Conservation (phyloP, 331 rosid species). For the Phaseolus coccineus region DNA sequence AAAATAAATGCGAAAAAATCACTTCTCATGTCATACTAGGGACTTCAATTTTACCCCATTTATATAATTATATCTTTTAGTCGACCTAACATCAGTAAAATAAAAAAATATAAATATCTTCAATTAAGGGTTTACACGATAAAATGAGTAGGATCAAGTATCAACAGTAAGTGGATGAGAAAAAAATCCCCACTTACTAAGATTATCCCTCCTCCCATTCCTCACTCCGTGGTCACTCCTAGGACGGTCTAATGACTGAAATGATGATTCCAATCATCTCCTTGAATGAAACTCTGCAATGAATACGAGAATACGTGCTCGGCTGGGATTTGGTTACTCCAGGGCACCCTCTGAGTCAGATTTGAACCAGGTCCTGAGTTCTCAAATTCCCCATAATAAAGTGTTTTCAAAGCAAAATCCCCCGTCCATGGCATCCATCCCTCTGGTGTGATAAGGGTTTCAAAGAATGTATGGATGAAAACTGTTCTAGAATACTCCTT, state of each 20-base stretch:
- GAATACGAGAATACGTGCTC: slow-evolving; percentile 69
- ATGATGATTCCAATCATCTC: slow-evolving; percentile 71
- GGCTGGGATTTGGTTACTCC: slow-evolving; percentile 72
- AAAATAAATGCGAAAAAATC: no score
- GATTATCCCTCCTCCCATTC: slow-evolving; percentile 17
- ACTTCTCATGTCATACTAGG: no score
- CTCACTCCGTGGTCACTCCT: slow-evolving; percentile 18
- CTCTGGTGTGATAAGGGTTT: slow-evolving; percentile 53
- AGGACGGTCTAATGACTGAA: slow-evolving; percentile 31
- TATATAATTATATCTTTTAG: no score
- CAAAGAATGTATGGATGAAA: slow-evolving; percentile 63
- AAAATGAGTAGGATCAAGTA: slow-evolving; percentile 16
- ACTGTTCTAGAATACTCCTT: slow-evolving; percentile 87
- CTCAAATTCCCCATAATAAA: slow-evolving; percentile 74
- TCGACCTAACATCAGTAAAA: no score
- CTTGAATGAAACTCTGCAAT: slow-evolving; percentile 82
- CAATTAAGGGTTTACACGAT: slow-evolving; percentile 4
- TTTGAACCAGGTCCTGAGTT: slow-evolving; percentile 70
- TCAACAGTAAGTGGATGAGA: slow-evolving; percentile 23
- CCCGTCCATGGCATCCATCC: slow-evolving; percentile 94
- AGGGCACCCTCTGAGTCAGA: slow-evolving; percentile 58
- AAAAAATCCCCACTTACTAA: slow-evolving; percentile 53
- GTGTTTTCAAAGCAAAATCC: slow-evolving; percentile 66
- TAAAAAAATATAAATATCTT: slow-evolving; percentile 15
- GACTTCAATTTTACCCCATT: no score